Conservation (phyloP, 2,329 filamentous ascomycete species). For the Aciculosporium take region DNA sequence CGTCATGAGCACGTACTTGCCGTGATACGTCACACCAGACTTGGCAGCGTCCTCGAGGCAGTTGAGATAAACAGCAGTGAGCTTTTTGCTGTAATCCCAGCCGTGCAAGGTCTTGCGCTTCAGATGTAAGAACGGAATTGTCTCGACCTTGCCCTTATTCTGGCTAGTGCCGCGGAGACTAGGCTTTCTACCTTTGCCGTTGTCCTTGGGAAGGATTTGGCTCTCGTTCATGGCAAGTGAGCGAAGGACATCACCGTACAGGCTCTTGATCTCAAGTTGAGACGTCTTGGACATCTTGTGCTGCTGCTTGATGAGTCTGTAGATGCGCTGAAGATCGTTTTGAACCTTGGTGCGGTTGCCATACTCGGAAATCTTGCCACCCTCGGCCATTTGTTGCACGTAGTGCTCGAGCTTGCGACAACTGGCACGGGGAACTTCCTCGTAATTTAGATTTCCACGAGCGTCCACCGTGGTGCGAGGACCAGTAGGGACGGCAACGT, state of each 20-base stretch:
- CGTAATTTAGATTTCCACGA: constrained; percentile 82
- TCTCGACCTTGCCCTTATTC: constrained; percentile 84
- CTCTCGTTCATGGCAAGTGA: constrained; percentile 96
- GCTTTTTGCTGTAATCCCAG: constrained; percentile 99
- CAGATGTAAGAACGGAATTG: constrained; percentile 91
- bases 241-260: constrained; percentile 89
- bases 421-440: constrained; percentile 73
- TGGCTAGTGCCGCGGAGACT: constrained; percentile 37
- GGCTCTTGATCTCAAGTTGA: constrained; percentile 86
- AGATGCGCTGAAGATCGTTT: constrained; percentile 85
- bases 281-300: constrained; percentile 95
- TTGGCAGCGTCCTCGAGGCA: constrained; percentile 80
- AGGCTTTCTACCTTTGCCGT: constrained; percentile 48
- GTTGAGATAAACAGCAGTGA: constrained; percentile 85
- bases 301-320: constrained; percentile 97
- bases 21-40: constrained; percentile 77
- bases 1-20: constrained; percentile 96
- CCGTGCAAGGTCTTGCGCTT: constrained; percentile 88
- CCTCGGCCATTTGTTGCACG: constrained; percentile 95
- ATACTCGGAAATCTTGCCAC: constrained; percentile 96
- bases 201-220: constrained; percentile 86
- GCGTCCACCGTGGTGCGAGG: constrained; percentile 86
- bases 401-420: constrained; percentile 97
- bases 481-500: constrained; percentile 81
- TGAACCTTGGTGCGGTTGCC: constrained; percentile 97